phyloP scores from a whole-genome alignment of 345 rosid species.

The Eucalyptus albens region DNA sequence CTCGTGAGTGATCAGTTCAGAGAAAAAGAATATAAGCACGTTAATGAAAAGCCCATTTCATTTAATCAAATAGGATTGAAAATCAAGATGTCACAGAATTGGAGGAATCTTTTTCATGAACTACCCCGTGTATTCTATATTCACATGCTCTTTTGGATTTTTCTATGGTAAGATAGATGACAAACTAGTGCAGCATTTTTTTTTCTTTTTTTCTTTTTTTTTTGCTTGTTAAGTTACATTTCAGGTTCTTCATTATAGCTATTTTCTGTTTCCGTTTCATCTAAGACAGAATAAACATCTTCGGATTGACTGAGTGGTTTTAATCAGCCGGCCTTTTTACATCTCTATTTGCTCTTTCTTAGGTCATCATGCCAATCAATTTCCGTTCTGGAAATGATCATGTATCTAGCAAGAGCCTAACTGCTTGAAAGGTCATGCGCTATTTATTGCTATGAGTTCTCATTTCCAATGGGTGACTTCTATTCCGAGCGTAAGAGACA shows the following conservation, averaged over 20 bases:
- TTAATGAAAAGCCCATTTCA: no score
- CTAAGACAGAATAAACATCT: background rate
- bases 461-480: background rate
- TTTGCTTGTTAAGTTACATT: background rate
- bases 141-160: background rate
- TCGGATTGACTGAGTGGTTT: background rate
- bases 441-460: background rate
- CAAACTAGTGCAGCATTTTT: background rate
- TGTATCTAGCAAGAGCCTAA: background rate
- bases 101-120: background rate
- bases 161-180: background rate
- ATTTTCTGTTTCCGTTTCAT: background rate
- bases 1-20: rapidly evolving
- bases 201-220: rapidly evolving
- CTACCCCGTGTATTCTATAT: background rate
- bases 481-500: background rate
- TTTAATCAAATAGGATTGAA: rapidly evolving
- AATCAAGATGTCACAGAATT: background rate
- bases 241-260: background rate
- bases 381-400: background rate
- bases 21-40: rapidly evolving
- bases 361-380: background rate
- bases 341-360: background rate
- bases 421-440: background rate
- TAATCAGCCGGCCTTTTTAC: background rate